Conservation (phyloP, 345 rosid species). For the Populus simonii region DNA sequence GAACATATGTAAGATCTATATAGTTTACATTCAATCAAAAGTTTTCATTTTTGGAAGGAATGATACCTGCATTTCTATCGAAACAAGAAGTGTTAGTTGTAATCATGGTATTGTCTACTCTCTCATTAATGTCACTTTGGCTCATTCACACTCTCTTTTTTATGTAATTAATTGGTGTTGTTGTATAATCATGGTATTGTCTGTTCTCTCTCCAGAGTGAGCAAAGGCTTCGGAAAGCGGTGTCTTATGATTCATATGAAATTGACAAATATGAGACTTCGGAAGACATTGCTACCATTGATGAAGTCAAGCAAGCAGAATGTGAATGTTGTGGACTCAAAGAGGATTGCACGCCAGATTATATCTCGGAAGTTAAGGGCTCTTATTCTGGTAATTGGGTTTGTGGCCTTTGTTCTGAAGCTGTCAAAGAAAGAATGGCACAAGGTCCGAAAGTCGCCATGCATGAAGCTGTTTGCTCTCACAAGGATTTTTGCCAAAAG, state of each 20-base stretch:
- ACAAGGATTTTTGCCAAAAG: conserved; percentile 41
- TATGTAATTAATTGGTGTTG: neutral
- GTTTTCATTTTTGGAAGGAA: neutral
- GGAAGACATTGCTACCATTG: neutral
- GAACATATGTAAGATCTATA: no score
- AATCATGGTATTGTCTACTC: neutral
- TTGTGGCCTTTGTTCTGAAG: conserved; percentile 56
- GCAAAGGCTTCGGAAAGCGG: conserved; percentile 30
- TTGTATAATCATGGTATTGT: neutral
- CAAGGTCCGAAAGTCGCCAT: conserved; percentile 17
- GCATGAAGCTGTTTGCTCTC: conserved; percentile 38
- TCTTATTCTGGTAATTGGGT: conserved; percentile 41
- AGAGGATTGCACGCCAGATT: conserved; percentile 45
- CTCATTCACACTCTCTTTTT: neutral
- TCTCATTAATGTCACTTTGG: neutral
- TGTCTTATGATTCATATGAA: conserved; percentile 32
- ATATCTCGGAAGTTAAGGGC: conserved; percentile 29
- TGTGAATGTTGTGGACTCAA: conserved; percentile 51
- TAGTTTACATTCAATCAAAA: neutral
- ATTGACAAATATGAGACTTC: conserved; percentile 12
- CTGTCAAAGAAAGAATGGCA: conserved; percentile 34
- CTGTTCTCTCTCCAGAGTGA: conserved; percentile 7
- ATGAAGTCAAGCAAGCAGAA: conserved; percentile 35
- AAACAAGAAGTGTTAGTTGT: neutral
- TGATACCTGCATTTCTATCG: neutral